A percentile compares a stretch with the other conserved stretches of the same genome.
phyloP scores from a whole-genome alignment of 768 basidiomycete species.

The Boletus speciosus region DNA sequence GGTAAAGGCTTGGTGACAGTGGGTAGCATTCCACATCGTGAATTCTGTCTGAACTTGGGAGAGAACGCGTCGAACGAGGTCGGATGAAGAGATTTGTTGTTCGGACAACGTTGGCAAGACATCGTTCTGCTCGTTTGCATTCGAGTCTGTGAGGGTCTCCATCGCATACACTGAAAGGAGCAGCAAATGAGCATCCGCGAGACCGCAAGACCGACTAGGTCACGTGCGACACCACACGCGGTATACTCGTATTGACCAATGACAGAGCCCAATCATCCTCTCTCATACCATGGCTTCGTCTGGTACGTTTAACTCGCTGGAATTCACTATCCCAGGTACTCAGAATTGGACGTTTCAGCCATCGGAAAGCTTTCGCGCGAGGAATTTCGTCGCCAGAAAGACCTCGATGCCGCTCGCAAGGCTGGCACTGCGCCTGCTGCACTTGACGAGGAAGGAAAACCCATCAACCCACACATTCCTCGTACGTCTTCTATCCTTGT shows the following conservation, averaged over 20 bases:
- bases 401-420: conserved; percentile 96
- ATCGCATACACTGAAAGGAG: background rate
- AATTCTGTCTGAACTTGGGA: conserved; percentile 27
- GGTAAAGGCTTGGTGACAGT: conserved; percentile 13
- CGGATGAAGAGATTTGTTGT: background rate
- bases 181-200: background rate
- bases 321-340: background rate
- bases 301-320: conserved; percentile 11
- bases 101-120: conserved; percentile 8
- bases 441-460: conserved; percentile 88
- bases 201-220: background rate
- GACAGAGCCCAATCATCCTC: background rate
- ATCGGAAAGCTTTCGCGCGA: conserved; percentile 87
- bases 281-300: conserved; percentile 23
- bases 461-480: conserved; percentile 99
- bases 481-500: conserved; percentile 50
- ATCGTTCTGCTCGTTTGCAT: conserved; percentile 9
- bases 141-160: background rate
- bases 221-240: conserved; percentile 2
- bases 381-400: conserved; percentile 93
- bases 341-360: conserved; percentile 28
- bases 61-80: conserved; percentile 17
- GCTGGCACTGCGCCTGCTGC: conserved; percentile 97
- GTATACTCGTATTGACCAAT: background rate
- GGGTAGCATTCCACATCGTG: conserved; percentile 11